These are phyloP conservation scores for Daldinia vernicosa DNA, from an alignment of 495 filamentous ascomycete species.

Conservation along the genomic window DNA sequence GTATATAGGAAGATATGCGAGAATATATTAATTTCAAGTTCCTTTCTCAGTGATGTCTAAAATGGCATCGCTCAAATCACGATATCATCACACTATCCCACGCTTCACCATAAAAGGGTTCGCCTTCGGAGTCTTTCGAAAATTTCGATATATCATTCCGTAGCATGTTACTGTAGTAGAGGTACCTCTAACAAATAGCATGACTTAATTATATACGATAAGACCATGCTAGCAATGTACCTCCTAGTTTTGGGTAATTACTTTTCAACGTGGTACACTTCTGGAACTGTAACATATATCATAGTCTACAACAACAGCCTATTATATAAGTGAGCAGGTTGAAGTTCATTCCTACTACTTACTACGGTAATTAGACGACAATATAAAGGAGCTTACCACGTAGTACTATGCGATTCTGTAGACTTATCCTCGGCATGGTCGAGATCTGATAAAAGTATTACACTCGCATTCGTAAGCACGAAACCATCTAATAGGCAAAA, in stretches of 20 bases:
- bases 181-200: too few species aligned
- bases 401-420: neutral
- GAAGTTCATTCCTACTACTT: neutral
- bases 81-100: neutral
- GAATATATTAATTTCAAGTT: neutral
- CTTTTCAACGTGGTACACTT: too few species aligned
- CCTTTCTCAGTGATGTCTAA: neutral
- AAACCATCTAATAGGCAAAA: conserved; percentile 27
- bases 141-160: neutral
- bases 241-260: too few species aligned
- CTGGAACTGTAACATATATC: too few species aligned
- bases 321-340: too few species aligned
- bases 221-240: too few species aligned
- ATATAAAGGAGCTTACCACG: neutral
- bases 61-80: neutral
- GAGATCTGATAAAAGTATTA: conserved; percentile 5
- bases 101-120: neutral
- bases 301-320: too few species aligned
- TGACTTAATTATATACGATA: too few species aligned
- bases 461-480: conserved; percentile 17
- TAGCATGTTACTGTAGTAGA: neutral
- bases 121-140: neutral
- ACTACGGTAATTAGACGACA: neutral
- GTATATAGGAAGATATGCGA: neutral
- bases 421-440: too few species aligned